Evolutionary conservation across 139 green algal species (phyloP), one percentile per base, ranked within the genome.

Genomic region (Tetradesmus obliquus): DNA sequence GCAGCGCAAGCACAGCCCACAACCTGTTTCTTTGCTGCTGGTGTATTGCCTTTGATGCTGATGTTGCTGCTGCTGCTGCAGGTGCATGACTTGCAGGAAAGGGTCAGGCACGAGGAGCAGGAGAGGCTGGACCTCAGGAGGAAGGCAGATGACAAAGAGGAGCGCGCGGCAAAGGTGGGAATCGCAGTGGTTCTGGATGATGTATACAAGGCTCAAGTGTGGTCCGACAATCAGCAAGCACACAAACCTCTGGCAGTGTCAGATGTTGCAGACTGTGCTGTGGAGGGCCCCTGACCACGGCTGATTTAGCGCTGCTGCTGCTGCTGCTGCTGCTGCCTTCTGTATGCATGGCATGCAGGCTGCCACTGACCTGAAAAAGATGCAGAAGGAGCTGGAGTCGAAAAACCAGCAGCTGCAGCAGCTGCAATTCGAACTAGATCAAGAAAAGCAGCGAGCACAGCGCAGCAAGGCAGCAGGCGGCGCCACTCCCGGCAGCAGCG

Each of bases 371-470:
- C 12, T 90, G 45, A 69, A 84, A 53, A 60, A 84, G 86, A 71
- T 90, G 69, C 86, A 90, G 17, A 22, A 84, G 3, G 86, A 90
- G 20, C 53, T 90, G 1, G 22, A 45, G 45, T 51, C 4, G 9
- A 83, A 71, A 55, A 62, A 90, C 1, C 71, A 90, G 19, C 71
- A 84, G 19, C n/a, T 90, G 69, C 53, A 55, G 69, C 86, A 90
- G 86, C 24, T 90, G 71, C 71, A 90, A 15, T 9, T 74, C 4
- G 86, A 90, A 7, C 86, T 90, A 4, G 86, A 90, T 53, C 86
- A 90, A 6, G 86, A 90, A 6, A 83, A 71, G 86, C 86, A 90
- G 86, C 86, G 86, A 2, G 22, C 71, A 24, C 55, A 90, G 51
- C 86, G 86, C 24, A 51, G n/a, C 24, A 45, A 32, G 20, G 76